Percentiles rank a stretch among this genome's conserved stretches.
These are phyloP conservation scores for Cryptococcus sp. DNA, from an alignment of 1,284 basidiomycete species.

Conservation along the genomic window DNA sequence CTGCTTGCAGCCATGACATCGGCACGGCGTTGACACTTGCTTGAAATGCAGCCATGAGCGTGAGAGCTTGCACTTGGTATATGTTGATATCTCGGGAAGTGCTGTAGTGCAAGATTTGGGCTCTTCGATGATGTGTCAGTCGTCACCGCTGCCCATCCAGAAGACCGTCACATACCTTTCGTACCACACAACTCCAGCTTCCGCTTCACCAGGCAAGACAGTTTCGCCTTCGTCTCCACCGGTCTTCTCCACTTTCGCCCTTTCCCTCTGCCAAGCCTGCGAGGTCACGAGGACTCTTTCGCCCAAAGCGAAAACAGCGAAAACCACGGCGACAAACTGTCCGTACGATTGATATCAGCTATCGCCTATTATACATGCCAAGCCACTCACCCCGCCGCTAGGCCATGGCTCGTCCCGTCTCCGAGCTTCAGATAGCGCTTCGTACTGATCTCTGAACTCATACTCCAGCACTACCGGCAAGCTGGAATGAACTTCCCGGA, in stretches of 20 bases:
- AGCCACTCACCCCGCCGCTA: constrained; percentile 2
- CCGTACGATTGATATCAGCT: not conserved
- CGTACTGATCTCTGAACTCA: constrained; percentile 71
- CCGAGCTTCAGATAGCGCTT: constrained; percentile 31
- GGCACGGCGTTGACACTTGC: constrained; percentile 87
- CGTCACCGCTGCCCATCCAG: not conserved
- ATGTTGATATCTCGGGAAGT: constrained; percentile 74
- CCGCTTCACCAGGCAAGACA: constrained; percentile 45
- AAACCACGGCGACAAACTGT: constrained; percentile 81
- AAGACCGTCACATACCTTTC: constrained; percentile 35
- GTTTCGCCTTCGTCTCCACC: constrained; percentile 20
- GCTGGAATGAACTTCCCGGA: constrained; percentile 76
- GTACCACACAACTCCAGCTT: constrained; percentile 49
- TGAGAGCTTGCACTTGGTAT: constrained; percentile 81
- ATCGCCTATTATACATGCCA: not conserved
- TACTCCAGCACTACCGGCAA: constrained; percentile 81
- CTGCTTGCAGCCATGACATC: constrained; percentile 84
- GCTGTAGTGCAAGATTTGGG: constrained; percentile 83
- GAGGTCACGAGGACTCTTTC: constrained; percentile 60
- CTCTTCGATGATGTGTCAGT: constrained; percentile 55
- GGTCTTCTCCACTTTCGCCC: constrained; percentile 58
- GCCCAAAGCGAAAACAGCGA: constrained; percentile 77
- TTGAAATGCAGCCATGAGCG: constrained; percentile 81
- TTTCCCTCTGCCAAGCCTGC: constrained; percentile 61
- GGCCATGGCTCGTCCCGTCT: too few species aligned